Evolutionary conservation across 2,329 filamentous ascomycete genomes (phyloP), one percentile per base, ranked within the genome.

Genomic region (Pseudonectria buxi): DNA sequence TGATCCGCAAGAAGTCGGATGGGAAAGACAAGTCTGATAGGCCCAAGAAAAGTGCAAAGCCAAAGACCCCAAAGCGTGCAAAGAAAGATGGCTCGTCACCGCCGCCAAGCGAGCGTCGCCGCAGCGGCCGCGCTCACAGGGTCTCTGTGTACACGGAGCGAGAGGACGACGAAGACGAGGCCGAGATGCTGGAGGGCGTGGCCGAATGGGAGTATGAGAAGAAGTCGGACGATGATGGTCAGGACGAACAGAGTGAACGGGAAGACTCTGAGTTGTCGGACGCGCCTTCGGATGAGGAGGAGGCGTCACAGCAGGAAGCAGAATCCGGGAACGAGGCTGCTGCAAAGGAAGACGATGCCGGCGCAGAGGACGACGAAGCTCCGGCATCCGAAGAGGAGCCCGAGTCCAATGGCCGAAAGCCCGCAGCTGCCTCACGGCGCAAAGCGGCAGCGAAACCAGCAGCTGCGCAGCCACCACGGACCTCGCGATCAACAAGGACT

Each of bases 161-260:
- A 24, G 71, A 76, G 36, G 72, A 72, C 10, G 67, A 68, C 10
- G 73, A 74, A 32, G 75, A 78, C 39, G 74, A 78, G 40, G 68
- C 74, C 44, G 75, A 78, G 52, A 79, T 78, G 75, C 59, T 76
- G 15, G 67, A 75, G 30, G 75, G 75, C 3, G 75, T 78, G 5
- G 72, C 74, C 1, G 62, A 74, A 50, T 79, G 75, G 75, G 63
- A 72, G 15, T 78, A 78, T 31, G 58, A 63, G n/a, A 46, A 61
- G 3, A 52, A 57, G 3, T 62, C 57, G 13, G 60, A 62, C 14
- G 55, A 53, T 2, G 49, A 36, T 27, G 41, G 41, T 7, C 43
- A 46, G 18, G 48, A 44, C 7, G 39, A 41, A 10, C 44, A 38
- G 3, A 36, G 35, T 5, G 47, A 22, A 22, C 18, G 44, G 10